A percentile compares a stretch with the other conserved stretches of the same genome.
Conservation (phyloP, 148 eudicot genomes). For the Suaeda aralocaspica region DNA sequence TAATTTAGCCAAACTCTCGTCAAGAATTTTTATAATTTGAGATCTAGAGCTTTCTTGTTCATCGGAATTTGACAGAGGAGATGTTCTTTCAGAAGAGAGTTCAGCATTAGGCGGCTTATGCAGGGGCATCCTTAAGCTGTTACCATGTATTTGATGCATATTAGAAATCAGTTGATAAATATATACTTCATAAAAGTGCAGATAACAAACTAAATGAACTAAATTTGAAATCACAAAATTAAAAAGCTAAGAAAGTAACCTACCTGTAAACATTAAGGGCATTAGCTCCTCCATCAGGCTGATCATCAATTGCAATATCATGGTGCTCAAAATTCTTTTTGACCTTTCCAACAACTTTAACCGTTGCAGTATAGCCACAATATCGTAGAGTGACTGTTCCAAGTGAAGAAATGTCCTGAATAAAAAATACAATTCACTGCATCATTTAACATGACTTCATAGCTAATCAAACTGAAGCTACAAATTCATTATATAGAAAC, state of each 20-base stretch:
- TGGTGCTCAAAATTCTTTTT: constrained; percentile 42
- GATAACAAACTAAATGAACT: not conserved
- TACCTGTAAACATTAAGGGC: constrained; percentile 96
- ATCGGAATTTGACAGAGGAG: constrained; percentile 28
- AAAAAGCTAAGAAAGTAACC: constrained; percentile 32
- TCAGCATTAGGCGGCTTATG: constrained; percentile 41
- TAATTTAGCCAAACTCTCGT: constrained; percentile 58
- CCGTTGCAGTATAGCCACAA: constrained; percentile 79
- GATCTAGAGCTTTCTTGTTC: constrained; percentile 49
- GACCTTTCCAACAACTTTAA: constrained; percentile 68
- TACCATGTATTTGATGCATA: constrained; percentile 9
- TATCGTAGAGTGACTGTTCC: constrained; percentile 66
- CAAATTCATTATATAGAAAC: constrained; percentile 23
- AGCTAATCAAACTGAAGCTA: not conserved
- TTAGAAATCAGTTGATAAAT: not conserved
- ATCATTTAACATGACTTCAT: constrained; percentile 14
- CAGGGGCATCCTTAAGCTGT: constrained; percentile 79
- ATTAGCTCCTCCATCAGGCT: constrained; percentile 93
- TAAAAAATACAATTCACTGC: constrained; percentile 6
- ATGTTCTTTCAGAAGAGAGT: constrained; percentile 38
- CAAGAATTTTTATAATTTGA: constrained; percentile 45
- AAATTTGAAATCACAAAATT: not conserved
- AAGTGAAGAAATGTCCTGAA: constrained; percentile 80
- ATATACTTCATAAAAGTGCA: too few relatives aligned
- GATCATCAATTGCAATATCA: constrained; percentile 81